Evolutionary conservation across 148 eudicot genomes (phyloP), one percentile per base, ranked within the genome.

Genomic region (Rhododendron henanense): DNA sequence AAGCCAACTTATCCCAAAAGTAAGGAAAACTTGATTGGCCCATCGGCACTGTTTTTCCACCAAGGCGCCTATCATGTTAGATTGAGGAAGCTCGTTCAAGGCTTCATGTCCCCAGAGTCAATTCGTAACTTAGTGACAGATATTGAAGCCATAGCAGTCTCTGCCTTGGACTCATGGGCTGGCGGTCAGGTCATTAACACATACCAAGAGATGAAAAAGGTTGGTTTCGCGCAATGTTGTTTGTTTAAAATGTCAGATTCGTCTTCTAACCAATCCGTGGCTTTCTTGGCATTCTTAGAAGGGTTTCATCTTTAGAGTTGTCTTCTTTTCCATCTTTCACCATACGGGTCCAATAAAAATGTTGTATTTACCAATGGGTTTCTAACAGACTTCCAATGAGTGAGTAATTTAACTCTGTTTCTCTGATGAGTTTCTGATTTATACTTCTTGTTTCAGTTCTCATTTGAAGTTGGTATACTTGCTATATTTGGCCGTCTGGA

Each of bases 1-100:
- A 96, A 90, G 88, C 98, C 98, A 1, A 94, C 95, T 0, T 96
- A 96, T 85, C 98, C 98, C 31, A 94, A 91, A 89, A 93, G 96
- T 84, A 96, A 96, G 84, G 96, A 93, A 89, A 92, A 59, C 59
- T 76, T 96, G 91, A 93, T 96, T 28, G 98, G 98, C 57, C 88
- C 95, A n/a, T 84, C 87, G 4, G 98, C 98, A 0, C 90, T 96
- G 18, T 96, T 96, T 87, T 96, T 92, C 78, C 98, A 94, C 87
- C 93, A 94, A 85, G 98, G 98, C 45, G 50, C 85, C 48, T 90
- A 90, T 81, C 98, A 96, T 87, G 41, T 84, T 86, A 90, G 83
- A 47, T 74, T 96, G 4, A 86, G 95, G 87, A 96, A 93, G 87
- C 88, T 88, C 67, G 90, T 91, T 82, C 91, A 83, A 44, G 86